phyloP scores from a whole-genome alignment of 306 rosid species.

The Luffa acutangula region DNA sequence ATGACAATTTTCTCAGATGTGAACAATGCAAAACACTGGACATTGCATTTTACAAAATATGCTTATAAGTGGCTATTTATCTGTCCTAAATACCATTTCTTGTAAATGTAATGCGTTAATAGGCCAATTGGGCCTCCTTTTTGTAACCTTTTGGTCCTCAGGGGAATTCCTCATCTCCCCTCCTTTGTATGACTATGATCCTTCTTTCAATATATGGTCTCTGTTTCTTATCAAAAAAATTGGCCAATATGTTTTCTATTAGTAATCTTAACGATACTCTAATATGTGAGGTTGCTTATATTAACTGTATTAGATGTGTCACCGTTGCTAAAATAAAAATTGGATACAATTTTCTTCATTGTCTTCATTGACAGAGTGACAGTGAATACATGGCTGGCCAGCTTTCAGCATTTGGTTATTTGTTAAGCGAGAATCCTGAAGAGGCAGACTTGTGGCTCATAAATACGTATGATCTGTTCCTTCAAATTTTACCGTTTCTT shows the following conservation, averaged over 20 bases:
- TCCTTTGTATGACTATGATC: too few species aligned
- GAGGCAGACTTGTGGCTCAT: constrained; percentile 94
- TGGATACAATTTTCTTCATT: not conserved
- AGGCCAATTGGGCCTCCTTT: not conserved
- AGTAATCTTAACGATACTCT: not conserved
- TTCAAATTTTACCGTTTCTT: not conserved
- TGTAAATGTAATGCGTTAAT: not conserved
- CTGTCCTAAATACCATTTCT: not conserved
- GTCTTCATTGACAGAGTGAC: constrained; percentile 51
- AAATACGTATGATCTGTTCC: constrained; percentile 54
- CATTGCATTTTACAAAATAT: not conserved
- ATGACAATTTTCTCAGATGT: not conserved
- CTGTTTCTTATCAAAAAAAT: too few species aligned
- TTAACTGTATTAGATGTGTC: not conserved
- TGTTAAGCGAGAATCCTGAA: constrained; percentile 65
- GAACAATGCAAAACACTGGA: not conserved
- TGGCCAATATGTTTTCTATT: not conserved
- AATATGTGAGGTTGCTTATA: not conserved
- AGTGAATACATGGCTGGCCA: constrained; percentile 99
- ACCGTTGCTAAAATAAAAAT: not conserved
- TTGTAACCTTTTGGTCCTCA: too few species aligned
- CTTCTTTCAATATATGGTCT: too few species aligned
- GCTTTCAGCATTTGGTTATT: constrained; percentile 86
- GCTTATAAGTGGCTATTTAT: not conserved
- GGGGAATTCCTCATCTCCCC: too few species aligned